Conservation (phyloP, 2,329 filamentous ascomycete species). For the Botrytis fabae region DNA sequence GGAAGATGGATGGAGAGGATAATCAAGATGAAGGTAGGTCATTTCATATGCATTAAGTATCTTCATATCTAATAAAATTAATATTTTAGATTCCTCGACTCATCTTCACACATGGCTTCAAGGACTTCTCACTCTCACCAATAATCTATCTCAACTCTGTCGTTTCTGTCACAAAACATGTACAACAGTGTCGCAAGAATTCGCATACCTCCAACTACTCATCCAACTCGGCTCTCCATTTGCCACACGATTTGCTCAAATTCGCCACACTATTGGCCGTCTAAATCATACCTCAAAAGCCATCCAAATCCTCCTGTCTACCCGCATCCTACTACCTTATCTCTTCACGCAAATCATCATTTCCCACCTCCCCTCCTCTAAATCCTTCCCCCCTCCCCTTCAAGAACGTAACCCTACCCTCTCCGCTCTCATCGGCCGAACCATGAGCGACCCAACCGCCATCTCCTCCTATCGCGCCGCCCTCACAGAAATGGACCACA, state of each 20-base stretch:
- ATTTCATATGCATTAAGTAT: neutral
- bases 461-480: conserved; percentile 91
- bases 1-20: neutral
- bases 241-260: neutral
- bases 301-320: neutral
- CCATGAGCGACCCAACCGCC: conserved; percentile 48
- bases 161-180: neutral
- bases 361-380: neutral
- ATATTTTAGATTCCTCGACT: neutral
- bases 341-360: neutral
- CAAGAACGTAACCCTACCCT: neutral
- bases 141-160: neutral
- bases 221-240: neutral
- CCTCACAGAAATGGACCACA: conserved; percentile 57
- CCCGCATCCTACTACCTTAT: neutral
- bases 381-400: neutral
- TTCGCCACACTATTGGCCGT: neutral
- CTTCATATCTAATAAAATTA: neutral
- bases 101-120: neutral
- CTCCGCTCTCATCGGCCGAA: conserved; percentile 5
- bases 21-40: neutral
- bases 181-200: neutral
- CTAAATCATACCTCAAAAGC: neutral
- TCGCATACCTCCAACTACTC: neutral
- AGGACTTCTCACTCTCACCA: neutral